These are phyloP conservation scores for Eutrema salsugineum DNA, from an alignment of 441 rosid species.

Conservation along the genomic window DNA sequence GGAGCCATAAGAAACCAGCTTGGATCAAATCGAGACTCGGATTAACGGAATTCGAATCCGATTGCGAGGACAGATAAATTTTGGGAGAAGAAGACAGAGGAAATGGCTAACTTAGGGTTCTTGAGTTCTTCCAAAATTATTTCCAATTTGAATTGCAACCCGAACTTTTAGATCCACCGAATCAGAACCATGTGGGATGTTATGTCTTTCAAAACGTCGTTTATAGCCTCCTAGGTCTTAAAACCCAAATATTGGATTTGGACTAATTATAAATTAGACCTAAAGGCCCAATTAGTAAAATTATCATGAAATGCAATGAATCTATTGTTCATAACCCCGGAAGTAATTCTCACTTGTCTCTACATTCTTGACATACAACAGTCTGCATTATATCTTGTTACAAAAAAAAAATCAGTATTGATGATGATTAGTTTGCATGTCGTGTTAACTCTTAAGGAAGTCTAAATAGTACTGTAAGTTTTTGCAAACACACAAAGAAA, in stretches of 20 bases:
- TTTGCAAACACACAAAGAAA: too few relatives aligned
- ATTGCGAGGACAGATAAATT: not conserved
- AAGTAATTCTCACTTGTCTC: not conserved
- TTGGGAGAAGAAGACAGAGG: not conserved
- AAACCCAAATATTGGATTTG: not conserved
- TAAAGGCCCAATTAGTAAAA: not conserved
- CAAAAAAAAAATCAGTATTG: too few relatives aligned
- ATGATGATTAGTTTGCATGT: not conserved
- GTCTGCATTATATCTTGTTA: not conserved
- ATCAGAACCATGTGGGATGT: not conserved
- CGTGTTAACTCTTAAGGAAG: not conserved
- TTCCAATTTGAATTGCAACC: not conserved
- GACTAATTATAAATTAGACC: not conserved
- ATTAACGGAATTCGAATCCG: not conserved
- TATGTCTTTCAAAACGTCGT: not conserved
- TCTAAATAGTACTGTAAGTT: not conserved
- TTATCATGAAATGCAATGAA: not conserved
- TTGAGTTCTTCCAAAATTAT: conserved; percentile 18
- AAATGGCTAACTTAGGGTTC: conserved; percentile 13
- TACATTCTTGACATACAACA: not conserved
- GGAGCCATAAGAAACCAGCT: conserved; percentile 49
- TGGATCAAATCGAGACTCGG: conserved; percentile 14
- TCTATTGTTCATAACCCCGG: not conserved
- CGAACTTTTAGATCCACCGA: not conserved
- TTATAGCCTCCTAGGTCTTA: not conserved